Evolutionary conservation across 805 yeast genomes (phyloP), one percentile per base, ranked within the genome.

Genomic region (Cyberlindnera petersonii): DNA sequence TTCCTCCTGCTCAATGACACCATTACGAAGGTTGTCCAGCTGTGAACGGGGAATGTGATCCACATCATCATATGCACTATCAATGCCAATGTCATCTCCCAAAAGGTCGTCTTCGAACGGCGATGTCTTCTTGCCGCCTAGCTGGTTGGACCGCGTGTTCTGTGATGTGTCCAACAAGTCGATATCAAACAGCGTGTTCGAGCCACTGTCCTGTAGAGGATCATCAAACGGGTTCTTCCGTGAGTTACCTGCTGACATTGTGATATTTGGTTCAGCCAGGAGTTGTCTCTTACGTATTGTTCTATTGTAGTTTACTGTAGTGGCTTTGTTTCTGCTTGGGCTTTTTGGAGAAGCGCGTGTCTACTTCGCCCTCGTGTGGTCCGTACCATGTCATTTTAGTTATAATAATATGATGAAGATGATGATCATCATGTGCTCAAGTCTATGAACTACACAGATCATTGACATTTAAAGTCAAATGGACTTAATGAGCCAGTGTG

Each of bases 111-210:
- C 39, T 1, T 33, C 41, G 1, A 32, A 32, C 24, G 28, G 24
- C 15, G 26, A 19, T 13, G 19, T 21, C 9, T 16, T 10, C 28
- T 24, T 3, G 19, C 9, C 11, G 22, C 21, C 4, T 36, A 29
- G 31, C 47, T 49, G 16, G 31, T 27, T 43, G 38, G 24, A 44
- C 35, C 16, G 40, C 26, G 22, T 11, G 28, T 23, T 21, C 10
- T 19, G 16, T 16, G 33, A 20, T 10, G 35, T 14, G 15, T 27
- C 40, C 51, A 65, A 46, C 33, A 66, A 53, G 42, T 66, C 71
- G 16, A 67, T 57, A 44, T 67, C 72, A 37, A 66, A 67, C 18
- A 67, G 50, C 24, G 69, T 61, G 40, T 62, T 58, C 10, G 27
- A 34, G 29, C 28, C 37, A 22, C 26, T 36, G 17, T 30, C 23